These are phyloP conservation scores for Zopfochytrium polystomum DNA, from an alignment of 371 early-diverging fungal genomes.

Conservation along the genomic window DNA sequence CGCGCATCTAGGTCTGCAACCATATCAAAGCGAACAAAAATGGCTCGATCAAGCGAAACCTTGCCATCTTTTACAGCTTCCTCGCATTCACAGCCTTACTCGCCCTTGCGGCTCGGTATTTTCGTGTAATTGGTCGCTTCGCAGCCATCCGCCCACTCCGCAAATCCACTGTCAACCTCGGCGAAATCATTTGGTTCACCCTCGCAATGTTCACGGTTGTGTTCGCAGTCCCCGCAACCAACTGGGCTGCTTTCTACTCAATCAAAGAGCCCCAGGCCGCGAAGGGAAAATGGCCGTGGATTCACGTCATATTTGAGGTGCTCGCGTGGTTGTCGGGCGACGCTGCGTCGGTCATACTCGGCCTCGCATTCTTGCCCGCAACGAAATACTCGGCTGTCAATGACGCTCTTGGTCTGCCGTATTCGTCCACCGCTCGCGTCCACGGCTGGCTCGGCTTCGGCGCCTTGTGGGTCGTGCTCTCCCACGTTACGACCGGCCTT, in stretches of 20 bases:
- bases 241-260: neutral
- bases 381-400: slow-evolving; percentile 15
- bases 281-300: slow-evolving; percentile 3
- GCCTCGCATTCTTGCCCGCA: slow-evolving; percentile 16
- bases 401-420: slow-evolving; percentile 10
- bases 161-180: neutral
- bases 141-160: neutral
- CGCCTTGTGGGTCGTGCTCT: neutral
- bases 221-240: slow-evolving; percentile 9
- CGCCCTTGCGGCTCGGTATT: neutral
- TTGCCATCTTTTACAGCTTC: slow-evolving; percentile 11
- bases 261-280: neutral
- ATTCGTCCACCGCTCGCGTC: slow-evolving; percentile 11
- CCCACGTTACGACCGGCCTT: slow-evolving; percentile 1
- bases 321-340: slow-evolving; percentile 6
- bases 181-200: slow-evolving; percentile 6
- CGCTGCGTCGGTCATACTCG: slow-evolving; percentile 7
- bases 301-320: slow-evolving; percentile 1
- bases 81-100: slow-evolving; percentile 11
- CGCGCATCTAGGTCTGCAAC: slow-evolving; percentile 17
- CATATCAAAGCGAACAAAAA: neutral
- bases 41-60: neutral
- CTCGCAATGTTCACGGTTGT: neutral
- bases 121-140: neutral
- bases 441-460: slow-evolving; percentile 19